phyloP scores from a whole-genome alignment of 192 early-diverging fungal species.

The Backusella tarrabulga region DNA sequence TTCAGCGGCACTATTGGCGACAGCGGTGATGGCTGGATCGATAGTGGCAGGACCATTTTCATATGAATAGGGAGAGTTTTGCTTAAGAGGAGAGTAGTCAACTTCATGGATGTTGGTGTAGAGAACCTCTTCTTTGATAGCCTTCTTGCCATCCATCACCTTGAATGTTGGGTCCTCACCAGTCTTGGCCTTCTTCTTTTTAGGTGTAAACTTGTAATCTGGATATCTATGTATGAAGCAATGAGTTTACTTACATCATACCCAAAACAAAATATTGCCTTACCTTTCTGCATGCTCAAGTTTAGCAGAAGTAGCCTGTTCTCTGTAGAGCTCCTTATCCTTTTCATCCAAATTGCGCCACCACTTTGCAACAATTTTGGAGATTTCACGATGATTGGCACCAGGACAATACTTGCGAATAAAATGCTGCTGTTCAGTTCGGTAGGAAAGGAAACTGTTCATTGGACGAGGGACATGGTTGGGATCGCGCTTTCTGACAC shows the following conservation, averaged over 20 bases:
- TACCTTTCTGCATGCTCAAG: slow-evolving; percentile 40
- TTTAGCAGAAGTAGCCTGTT: slow-evolving; percentile 45
- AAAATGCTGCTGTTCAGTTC: slow-evolving; percentile 53
- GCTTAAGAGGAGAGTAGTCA: not conserved
- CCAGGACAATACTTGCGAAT: slow-evolving; percentile 46
- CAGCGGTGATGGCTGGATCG: not conserved
- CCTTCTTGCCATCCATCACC: not conserved
- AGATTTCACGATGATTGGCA: slow-evolving; percentile 60
- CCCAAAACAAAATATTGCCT: not conserved
- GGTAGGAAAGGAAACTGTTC: slow-evolving; percentile 67
- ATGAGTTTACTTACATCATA: not conserved
- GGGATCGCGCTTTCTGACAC: slow-evolving; percentile 3
- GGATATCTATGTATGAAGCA: slow-evolving; percentile 12
- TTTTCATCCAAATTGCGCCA: slow-evolving; percentile 51
- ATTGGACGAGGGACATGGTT: slow-evolving; percentile 43
- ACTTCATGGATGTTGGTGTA: not conserved
- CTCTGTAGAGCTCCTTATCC: slow-evolving; percentile 52
- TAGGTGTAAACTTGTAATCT: slow-evolving; percentile 22
- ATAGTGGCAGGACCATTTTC: not conserved
- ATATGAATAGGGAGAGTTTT: not conserved
- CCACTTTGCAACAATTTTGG: slow-evolving; percentile 56
- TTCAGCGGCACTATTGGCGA: not conserved
- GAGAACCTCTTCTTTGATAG: not conserved
- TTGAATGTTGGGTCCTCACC: not conserved
- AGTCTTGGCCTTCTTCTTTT: not conserved